Conservation (phyloP, 441 rosid genomes). For the Macaranga tanarius region DNA sequence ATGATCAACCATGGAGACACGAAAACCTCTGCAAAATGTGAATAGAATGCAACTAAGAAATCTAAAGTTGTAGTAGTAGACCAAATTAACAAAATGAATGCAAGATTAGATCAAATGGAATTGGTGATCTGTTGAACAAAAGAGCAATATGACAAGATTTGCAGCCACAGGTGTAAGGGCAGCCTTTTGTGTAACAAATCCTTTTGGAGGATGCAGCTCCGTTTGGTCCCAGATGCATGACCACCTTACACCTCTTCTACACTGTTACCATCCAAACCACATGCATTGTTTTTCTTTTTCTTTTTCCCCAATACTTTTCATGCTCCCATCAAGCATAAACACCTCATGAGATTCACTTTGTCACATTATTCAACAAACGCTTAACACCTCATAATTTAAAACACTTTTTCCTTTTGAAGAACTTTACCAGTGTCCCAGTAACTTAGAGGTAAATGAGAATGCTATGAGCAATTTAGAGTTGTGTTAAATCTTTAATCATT, state of each 20-base stretch:
- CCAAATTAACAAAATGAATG: not conserved
- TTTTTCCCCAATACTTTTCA: conserved; percentile 13
- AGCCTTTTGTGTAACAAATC: not conserved
- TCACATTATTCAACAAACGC: conserved; percentile 8
- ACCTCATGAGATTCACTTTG: conserved; percentile 8
- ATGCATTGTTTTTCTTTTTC: not conserved
- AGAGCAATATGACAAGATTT: not conserved
- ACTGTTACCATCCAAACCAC: not conserved
- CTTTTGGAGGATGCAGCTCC: not conserved
- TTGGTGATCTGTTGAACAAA: not conserved
- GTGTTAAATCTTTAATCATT: not conserved
- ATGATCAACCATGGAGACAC: not conserved
- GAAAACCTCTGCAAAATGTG: not conserved
- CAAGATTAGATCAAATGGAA: not conserved
- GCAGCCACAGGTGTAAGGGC: conserved; percentile 10
- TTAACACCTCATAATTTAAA: not conserved
- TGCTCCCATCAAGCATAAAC: conserved; percentile 17
- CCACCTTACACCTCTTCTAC: not conserved
- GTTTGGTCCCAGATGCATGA: not conserved
- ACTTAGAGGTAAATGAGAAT: not conserved
- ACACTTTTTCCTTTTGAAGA: conserved; percentile 2
- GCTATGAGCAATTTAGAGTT: no score
- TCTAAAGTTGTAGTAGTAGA: not conserved
- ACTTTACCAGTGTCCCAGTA: not conserved
- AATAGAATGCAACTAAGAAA: not conserved